Conservation (phyloP, 768 basidiomycete genomes). For the Amanita inopinata region DNA sequence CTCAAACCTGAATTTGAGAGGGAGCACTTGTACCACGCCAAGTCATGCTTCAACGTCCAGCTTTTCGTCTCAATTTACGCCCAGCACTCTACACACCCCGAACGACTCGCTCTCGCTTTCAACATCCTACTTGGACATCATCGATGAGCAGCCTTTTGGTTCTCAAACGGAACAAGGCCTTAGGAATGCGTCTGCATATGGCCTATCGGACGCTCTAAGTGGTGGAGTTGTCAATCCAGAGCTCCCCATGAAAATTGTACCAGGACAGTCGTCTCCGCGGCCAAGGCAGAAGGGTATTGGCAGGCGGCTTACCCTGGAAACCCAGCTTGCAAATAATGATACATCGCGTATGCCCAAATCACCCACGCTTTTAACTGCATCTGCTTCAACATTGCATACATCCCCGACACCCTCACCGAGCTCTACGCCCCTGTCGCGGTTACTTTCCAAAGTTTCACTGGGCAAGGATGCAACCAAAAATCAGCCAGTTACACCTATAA, state of each 20-base stretch:
- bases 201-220: background rate
- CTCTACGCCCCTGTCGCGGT: constrained; percentile 1
- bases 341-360: background rate
- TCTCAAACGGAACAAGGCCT: background rate
- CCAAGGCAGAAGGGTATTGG: background rate
- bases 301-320: background rate
- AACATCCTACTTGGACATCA: background rate
- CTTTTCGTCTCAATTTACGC: background rate
- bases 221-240: background rate
- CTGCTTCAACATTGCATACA: constrained; percentile 4
- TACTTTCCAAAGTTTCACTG: constrained; percentile 4
- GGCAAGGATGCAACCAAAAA: constrained; percentile 3
- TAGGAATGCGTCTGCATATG: background rate
- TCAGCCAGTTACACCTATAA: too few species aligned
- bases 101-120: background rate
- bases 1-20: background rate
- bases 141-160: background rate
- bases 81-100: background rate
- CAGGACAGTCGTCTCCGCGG: background rate
- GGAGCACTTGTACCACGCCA: background rate
- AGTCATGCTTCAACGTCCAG: background rate
- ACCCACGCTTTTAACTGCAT: background rate
- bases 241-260: background rate
- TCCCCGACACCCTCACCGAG: constrained; percentile 5
- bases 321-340: background rate